Evolutionary conservation across 2,329 filamentous ascomycete species (phyloP).

Genomic region (Kalmusia sp.): DNA sequence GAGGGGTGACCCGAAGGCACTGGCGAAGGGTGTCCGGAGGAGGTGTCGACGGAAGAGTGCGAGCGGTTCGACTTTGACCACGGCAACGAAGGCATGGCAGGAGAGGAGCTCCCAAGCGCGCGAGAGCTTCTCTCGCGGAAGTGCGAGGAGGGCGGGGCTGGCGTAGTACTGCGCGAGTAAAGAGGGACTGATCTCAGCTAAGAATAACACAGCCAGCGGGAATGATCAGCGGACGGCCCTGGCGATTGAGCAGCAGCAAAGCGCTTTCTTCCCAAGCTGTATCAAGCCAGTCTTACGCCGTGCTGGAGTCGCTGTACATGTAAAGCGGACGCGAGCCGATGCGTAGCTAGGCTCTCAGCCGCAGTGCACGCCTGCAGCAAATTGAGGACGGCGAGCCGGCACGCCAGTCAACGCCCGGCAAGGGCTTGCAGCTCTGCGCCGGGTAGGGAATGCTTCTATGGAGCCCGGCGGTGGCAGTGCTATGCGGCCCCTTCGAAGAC

Average conservation of each 20-base stretch:
- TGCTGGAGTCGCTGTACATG: slow-evolving; percentile 21
- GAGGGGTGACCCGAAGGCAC: slow-evolving; percentile 41
- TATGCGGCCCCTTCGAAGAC: slow-evolving; percentile 5
- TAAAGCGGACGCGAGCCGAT: slow-evolving; percentile 25
- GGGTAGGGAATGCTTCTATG: slow-evolving; percentile 26
- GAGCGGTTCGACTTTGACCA: slow-evolving; percentile 49
- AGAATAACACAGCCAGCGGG: slow-evolving; percentile 36
- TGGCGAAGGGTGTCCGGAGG: slow-evolving; percentile 43
- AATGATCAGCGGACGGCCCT: slow-evolving; percentile 22
- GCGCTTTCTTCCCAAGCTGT: slow-evolving; percentile 23
- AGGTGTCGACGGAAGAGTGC: slow-evolving; percentile 45
- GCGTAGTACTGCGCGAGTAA: too few relatives aligned
- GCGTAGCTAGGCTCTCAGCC: slow-evolving; percentile 27
- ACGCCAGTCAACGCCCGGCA: slow-evolving; percentile 25
- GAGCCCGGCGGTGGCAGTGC: slow-evolving; percentile 42
- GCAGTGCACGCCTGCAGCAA: slow-evolving; percentile 40
- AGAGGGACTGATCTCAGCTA: slow-evolving; percentile 34
- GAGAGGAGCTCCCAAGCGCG: slow-evolving; percentile 27
- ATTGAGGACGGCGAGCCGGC: slow-evolving; percentile 31
- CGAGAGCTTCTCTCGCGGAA: slow-evolving; percentile 14
- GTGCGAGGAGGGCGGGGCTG: slow-evolving; percentile 21
- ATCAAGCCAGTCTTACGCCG: slow-evolving; percentile 28
- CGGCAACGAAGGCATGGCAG: slow-evolving; percentile 47
- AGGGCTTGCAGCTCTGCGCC: slow-evolving; percentile 29
- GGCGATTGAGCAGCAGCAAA: slow-evolving; percentile 14